Percentiles rank a stretch among this genome's conserved stretches.
Evolutionary conservation across 371 early-diverging fungal genomes (phyloP).

Genomic region (Rhizopus sp.): DNA sequence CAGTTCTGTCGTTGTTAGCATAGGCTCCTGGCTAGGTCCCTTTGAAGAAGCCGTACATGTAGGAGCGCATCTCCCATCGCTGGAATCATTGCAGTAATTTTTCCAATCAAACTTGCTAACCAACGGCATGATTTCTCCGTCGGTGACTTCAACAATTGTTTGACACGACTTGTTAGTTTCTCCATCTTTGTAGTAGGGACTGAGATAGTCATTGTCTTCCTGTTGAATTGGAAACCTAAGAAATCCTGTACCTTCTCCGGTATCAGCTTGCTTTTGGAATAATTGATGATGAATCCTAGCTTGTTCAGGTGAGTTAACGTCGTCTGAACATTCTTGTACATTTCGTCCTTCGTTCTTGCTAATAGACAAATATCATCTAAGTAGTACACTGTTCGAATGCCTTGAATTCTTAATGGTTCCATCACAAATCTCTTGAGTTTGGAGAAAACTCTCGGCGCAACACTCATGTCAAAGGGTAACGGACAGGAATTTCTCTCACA

Average conservation of each 20-base stretch:
- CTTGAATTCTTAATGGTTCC: slow-evolving; percentile 1
- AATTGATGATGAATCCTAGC: background rate
- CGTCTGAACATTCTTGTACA: background rate
- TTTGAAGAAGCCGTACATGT: slow-evolving; percentile 3
- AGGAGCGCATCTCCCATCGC: slow-evolving; percentile 7
- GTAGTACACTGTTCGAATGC: background rate
- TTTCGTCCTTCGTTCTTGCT: background rate
- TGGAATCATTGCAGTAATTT: slow-evolving; percentile 15
- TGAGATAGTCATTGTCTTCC: slow-evolving; percentile 3
- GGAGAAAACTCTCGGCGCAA: too few species aligned
- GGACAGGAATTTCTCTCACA: too few species aligned
- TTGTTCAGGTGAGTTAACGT: background rate
- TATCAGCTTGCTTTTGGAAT: background rate
- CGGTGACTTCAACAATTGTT: background rate
- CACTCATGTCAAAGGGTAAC: too few species aligned
- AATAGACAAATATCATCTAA: background rate
- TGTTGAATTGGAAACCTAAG: slow-evolving; percentile 1
- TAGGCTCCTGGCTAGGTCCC: slow-evolving; percentile 6
- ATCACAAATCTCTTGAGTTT: background rate
- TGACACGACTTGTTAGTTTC: background rate
- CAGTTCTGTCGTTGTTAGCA: slow-evolving; percentile 1
- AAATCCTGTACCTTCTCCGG: background rate
- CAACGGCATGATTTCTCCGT: background rate
- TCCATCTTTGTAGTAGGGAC: background rate
- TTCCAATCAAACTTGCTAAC: slow-evolving; percentile 10